Evolutionary conservation across 2,329 filamentous ascomycete species (phyloP).

Genomic region (Colletotrichum tropicicola): DNA sequence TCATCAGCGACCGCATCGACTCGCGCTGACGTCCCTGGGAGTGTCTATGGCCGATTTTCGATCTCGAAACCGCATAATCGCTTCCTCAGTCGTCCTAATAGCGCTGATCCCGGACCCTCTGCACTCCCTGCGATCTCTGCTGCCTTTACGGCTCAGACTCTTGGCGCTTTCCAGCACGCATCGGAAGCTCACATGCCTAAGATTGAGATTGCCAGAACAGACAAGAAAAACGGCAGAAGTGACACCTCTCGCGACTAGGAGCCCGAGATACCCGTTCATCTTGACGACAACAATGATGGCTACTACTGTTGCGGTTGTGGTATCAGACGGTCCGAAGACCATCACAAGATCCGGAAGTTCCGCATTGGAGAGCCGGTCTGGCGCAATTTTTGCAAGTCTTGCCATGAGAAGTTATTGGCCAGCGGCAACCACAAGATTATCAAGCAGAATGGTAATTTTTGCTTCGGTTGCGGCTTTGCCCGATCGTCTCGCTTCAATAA

Average conservation of each 20-base stretch:
- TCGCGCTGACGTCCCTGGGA: not conserved
- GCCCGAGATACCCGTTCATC: conserved; percentile 20
- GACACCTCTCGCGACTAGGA: not conserved
- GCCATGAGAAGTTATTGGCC: conserved; percentile 18
- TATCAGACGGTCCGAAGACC: conserved; percentile 27
- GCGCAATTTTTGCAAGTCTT: conserved; percentile 30
- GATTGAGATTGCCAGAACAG: not conserved
- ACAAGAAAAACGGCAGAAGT: not conserved
- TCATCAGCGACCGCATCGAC: not conserved
- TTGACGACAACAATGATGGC: conserved; percentile 26
- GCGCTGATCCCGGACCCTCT: not conserved
- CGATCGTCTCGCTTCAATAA: conserved; percentile 46
- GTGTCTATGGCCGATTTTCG: not conserved
- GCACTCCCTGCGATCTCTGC: not conserved
- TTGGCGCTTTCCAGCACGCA: not conserved
- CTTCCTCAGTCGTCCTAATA: not conserved
- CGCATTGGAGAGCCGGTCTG: conserved; percentile 15
- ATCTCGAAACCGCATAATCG: not conserved
- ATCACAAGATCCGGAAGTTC: conserved; percentile 22
- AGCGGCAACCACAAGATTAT: not conserved
- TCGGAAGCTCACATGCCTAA: not conserved
- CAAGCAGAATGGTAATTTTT: conserved; percentile 34
- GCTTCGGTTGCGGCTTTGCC: conserved; percentile 45
- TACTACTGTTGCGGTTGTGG: conserved; percentile 31
- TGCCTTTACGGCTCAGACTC: not conserved